Evolutionary conservation across 768 basidiomycete genomes (phyloP), one percentile per base, ranked within the genome.

Genomic region (Boletus subparvulus): DNA sequence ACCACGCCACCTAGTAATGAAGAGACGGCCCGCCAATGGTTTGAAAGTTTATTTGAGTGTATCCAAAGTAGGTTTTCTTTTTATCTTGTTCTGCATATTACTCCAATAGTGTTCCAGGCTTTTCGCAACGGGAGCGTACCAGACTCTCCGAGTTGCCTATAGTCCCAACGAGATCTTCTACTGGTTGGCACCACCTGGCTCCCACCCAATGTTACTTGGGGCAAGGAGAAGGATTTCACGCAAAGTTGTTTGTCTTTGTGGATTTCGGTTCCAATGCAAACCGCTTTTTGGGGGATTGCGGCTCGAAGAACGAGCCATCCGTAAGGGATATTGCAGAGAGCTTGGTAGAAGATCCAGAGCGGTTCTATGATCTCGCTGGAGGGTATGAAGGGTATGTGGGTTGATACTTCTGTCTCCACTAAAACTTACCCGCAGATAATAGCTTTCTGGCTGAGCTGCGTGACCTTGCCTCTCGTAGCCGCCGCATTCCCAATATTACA

Each of bases 231-330:
- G 77, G 80, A n/a, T 83, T 92, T 40, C 87, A 90, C 64, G 85
- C 86, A 1, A 86, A 87, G 58, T 75, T 95, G 3, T 95, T 97
- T 66, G 79, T 82, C 32, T 96, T 94, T 62, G 84, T 97, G 47
- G 85, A 95, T 69, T 95, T 94, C 68, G 94, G 93, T 1, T 64
- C 77, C 3, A 73, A 77, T 9, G 94, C 88, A 36, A 94, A 93
- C 63, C 75, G 79, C 4, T 97, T 98, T 71, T 75, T 98, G 42
- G 80, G 79, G 48, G 86, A 88, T 9, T 91, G 92, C 61, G 94
- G 94, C 4, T 89, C 93, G 17, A 87, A 84, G 64, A 83, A 83
- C 33, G 90, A 92, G 64, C 94, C 94, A 1, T 90, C 83, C 42
- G 82, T 91, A 4, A 86, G 91, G 55, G 92, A 93, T 70, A 78